These are phyloP conservation scores for Paxillus ammoniavirescens DNA, from an alignment of 768 basidiomycete genomes.

Conservation along the genomic window DNA sequence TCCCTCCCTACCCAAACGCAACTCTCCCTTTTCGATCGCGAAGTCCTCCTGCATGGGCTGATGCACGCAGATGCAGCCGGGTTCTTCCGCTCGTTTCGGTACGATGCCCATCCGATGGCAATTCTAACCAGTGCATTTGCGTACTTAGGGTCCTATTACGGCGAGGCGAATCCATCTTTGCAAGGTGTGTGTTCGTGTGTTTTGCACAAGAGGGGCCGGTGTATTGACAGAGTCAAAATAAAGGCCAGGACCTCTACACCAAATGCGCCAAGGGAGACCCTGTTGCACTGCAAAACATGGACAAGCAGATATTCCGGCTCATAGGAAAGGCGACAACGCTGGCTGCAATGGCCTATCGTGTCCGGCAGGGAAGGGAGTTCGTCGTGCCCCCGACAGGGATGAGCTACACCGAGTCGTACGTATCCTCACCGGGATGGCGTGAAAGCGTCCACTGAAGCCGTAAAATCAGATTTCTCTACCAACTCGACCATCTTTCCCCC, in stretches of 20 bases:
- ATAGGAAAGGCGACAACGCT: conserved; percentile 88
- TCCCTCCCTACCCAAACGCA: conserved; percentile 66
- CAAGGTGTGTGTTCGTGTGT: conserved; percentile 49
- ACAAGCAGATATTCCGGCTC: conserved; percentile 87
- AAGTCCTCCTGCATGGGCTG: conserved; percentile 76
- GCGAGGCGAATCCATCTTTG: conserved; percentile 85
- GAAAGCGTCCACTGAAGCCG: not conserved
- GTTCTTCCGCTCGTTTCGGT: conserved; percentile 74
- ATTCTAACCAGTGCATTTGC: conserved; percentile 86
- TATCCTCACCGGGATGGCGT: not conserved
- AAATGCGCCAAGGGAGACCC: conserved; percentile 63
- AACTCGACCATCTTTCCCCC: conserved; percentile 73
- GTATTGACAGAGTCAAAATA: not conserved
- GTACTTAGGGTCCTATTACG: conserved; percentile 84
- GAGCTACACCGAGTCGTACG: conserved; percentile 79
- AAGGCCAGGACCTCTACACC: conserved; percentile 79
- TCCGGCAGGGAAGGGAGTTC: conserved; percentile 87
- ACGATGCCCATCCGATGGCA: conserved; percentile 92
- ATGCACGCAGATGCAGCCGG: conserved; percentile 67
- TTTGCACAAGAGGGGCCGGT: not conserved
- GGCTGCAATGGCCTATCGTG: conserved; percentile 94
- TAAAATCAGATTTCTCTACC: conserved; percentile 71
- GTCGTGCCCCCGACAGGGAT: conserved; percentile 80
- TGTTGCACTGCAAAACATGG: conserved; percentile 74
- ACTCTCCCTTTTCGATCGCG: conserved; percentile 61